Evolutionary conservation across 2,329 filamentous ascomycete species (phyloP).

Genomic region (Fusarium coicis): DNA sequence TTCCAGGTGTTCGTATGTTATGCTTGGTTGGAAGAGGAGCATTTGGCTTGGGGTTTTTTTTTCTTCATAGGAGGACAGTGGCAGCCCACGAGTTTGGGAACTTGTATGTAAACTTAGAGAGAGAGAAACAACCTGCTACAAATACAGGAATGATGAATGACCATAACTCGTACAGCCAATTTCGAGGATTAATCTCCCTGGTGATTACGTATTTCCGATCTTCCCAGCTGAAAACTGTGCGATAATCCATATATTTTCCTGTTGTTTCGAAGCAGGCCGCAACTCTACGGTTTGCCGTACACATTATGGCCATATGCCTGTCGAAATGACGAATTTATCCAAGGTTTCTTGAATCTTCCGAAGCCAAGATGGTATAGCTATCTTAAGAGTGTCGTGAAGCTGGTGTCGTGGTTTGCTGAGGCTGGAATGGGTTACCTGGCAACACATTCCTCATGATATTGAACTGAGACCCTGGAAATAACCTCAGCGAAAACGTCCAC

Average conservation of each 20-base stretch:
- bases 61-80: slow-evolving; percentile 50
- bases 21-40: slow-evolving; percentile 49
- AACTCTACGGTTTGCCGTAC: neutral
- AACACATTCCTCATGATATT: slow-evolving; percentile 54
- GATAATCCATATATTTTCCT: neutral
- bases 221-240: slow-evolving; percentile 1
- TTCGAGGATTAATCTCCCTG: slow-evolving; percentile 25
- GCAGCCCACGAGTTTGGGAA: slow-evolving; percentile 46
- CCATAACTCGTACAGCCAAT: slow-evolving; percentile 29
- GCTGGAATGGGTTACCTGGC: slow-evolving; percentile 52
- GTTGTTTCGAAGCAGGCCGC: neutral
- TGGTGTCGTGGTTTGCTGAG: slow-evolving; percentile 24
- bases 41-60: slow-evolving; percentile 49
- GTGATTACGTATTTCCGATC: slow-evolving; percentile 14
- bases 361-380: neutral
- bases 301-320: neutral
- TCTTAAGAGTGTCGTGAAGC: slow-evolving; percentile 20
- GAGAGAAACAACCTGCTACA: slow-evolving; percentile 45
- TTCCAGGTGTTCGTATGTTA: slow-evolving; percentile 49
- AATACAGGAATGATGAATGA: slow-evolving; percentile 47
- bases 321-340: neutral
- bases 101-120: slow-evolving; percentile 50
- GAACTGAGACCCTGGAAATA: slow-evolving; percentile 46
- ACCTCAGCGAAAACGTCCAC: slow-evolving; percentile 32
- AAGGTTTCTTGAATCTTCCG: neutral